Conservation (phyloP, 148 eudicot genomes). For the Rhododendron henanense region DNA sequence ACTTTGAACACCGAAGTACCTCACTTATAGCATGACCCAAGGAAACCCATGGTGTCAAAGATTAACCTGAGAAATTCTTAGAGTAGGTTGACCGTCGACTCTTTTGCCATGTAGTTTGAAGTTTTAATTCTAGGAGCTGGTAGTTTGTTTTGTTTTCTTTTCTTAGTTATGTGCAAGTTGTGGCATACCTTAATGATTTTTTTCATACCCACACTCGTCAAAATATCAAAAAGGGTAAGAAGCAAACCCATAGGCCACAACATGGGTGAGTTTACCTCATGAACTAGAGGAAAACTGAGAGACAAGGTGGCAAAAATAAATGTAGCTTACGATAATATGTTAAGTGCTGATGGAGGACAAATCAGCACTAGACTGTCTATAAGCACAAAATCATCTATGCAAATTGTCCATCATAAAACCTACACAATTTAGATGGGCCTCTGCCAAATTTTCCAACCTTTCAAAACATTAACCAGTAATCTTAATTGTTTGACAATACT, state of each 20-base stretch:
- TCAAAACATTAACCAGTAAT: neutral
- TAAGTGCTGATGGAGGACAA: neutral
- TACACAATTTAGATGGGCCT: neutral
- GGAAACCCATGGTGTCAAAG: neutral
- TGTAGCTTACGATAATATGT: neutral
- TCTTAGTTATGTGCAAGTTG: neutral
- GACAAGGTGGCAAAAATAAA: neutral
- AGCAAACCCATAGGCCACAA: neutral
- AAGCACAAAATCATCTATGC: neutral
- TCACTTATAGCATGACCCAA: neutral
- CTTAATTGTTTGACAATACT: neutral
- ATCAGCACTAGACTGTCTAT: neutral
- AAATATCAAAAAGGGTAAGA: neutral
- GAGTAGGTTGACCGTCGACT: neutral
- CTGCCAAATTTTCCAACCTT: neutral
- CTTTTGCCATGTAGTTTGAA: neutral
- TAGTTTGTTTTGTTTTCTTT: neutral
- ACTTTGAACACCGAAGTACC: neutral
- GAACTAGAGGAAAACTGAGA: conserved; percentile 1
- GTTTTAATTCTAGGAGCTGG: neutral
- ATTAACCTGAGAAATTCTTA: neutral
- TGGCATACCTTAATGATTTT: neutral
- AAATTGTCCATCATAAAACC: neutral
- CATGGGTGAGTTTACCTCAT: neutral
- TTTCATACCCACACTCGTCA: neutral